Evolutionary conservation across 2,329 filamentous ascomycete species (phyloP), one percentile per base, ranked within the genome.

Genomic region (Laburnicola sp.): DNA sequence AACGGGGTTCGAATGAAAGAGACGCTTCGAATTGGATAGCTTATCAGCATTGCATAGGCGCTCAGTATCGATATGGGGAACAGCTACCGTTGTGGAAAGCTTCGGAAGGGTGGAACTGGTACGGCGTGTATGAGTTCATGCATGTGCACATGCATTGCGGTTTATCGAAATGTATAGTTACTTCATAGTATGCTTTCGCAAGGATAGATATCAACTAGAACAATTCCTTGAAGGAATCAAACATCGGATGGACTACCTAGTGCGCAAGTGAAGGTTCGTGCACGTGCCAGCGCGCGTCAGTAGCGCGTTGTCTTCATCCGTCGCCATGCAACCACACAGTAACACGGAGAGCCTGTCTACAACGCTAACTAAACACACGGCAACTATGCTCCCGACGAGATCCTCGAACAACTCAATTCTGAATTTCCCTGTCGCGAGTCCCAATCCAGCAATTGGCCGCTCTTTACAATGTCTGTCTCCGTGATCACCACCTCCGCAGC

Each of bases 391-490:
- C 73, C 73, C 16, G 70, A 71, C 40, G 64, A 73, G 31, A 59
- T 72, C 27, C 57, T 72, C 42, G 53, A 62, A 22, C 57, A 70
- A n/a, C 58, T 79, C 4, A 68, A 68, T 32, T 45, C 59, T 1
- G 65, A 69, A 30, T 78, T 70, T 34, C 71, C 72, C 9, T 77
- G 75, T 50, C 70, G 80, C 28, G 76, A 80, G 23, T 59, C 66
- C n/a, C 79, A 80, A 70, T 81, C 6, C 72, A 69, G 31, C 74
- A 77, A 50, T 70, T 82, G 0, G 63, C 71, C 6, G 71, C 75
- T 6, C 64, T 82, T 2, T 72, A 78, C 37, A 72, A 74, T 32
- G 78, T 80, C 60, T 30, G 72, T 58, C 6, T 39, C 9, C 6
- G 6, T 39, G 7, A 21, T 8, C 11, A n/a, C 25, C 34, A 22